Conservation (phyloP, 306 rosid species). For the Lablab purpureus region DNA sequence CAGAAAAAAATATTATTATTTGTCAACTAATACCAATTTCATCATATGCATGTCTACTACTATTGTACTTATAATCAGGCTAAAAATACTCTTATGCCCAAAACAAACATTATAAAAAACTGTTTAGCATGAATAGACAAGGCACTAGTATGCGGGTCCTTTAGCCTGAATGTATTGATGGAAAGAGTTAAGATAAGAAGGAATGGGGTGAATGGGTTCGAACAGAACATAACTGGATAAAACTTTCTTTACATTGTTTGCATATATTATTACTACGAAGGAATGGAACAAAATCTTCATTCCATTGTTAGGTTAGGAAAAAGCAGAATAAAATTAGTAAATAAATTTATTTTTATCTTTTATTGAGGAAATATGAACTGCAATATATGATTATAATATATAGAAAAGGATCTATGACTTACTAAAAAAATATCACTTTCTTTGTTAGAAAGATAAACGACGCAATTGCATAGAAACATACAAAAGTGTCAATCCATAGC, state of each 20-base stretch:
- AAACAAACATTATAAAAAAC: neutral
- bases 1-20: neutral
- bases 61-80: neutral
- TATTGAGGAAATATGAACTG: neutral
- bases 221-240: neutral
- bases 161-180: neutral
- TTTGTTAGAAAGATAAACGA: neutral
- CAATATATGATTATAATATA: neutral
- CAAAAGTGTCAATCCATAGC: neutral
- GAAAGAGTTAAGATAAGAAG: neutral
- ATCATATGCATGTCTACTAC: neutral
- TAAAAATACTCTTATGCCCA: neutral
- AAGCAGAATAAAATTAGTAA: neutral
- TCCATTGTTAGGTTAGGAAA: neutral
- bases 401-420: neutral
- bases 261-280: neutral
- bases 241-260: neutral
- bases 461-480: neutral
- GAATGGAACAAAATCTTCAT: neutral
- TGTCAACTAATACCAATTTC: slow-evolving; percentile 3
- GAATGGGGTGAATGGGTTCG: neutral
- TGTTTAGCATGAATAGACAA: slow-evolving; percentile 13
- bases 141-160: neutral
- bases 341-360: neutral
- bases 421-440: neutral